phyloP scores from a whole-genome alignment of 208 protist species.

The Trypanosoma congolense region DNA sequence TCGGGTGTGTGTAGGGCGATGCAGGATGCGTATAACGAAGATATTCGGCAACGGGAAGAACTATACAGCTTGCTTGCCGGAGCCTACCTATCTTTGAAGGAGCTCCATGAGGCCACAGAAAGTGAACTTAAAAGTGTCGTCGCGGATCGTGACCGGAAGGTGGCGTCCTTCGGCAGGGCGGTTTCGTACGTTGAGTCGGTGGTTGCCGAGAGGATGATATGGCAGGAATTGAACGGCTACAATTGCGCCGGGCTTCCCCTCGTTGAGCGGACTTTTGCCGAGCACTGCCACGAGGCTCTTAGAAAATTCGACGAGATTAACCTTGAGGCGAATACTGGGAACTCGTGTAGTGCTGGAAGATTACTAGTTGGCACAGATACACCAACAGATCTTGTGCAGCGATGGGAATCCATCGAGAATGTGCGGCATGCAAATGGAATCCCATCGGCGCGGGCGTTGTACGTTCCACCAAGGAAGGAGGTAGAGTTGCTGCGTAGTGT shows the following conservation, averaged over 20 bases:
- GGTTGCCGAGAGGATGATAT: conserved; percentile 54
- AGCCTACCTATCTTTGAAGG: conserved; percentile 43
- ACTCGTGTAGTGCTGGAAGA: background rate
- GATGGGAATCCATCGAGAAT: conserved; percentile 39
- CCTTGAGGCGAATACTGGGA: conserved; percentile 2
- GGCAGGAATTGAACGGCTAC: conserved; percentile 58
- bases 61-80: conserved; percentile 34
- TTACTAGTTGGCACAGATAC: conserved; percentile 2
- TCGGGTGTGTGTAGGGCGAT: conserved; percentile 30
- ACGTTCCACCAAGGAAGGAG: conserved; percentile 60
- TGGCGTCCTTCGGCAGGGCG: conserved; percentile 50
- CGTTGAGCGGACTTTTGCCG: conserved; percentile 36
- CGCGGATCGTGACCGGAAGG: conserved; percentile 45
- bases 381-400: conserved; percentile 24
- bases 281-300: conserved; percentile 29
- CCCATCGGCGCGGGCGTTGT: conserved; percentile 44
- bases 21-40: conserved; percentile 28
- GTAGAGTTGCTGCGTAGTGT: conserved; percentile 64
- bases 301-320: conserved; percentile 26
- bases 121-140: conserved; percentile 45
- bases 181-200: conserved; percentile 67
- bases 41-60: conserved; percentile 39
- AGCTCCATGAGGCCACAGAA: conserved; percentile 47
- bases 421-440: conserved; percentile 23
- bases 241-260: conserved; percentile 57